Evolutionary conservation across 2,329 filamentous ascomycete genomes (phyloP), one percentile per base, ranked within the genome.

Genomic region (Tolypocladium ovalisporum): DNA sequence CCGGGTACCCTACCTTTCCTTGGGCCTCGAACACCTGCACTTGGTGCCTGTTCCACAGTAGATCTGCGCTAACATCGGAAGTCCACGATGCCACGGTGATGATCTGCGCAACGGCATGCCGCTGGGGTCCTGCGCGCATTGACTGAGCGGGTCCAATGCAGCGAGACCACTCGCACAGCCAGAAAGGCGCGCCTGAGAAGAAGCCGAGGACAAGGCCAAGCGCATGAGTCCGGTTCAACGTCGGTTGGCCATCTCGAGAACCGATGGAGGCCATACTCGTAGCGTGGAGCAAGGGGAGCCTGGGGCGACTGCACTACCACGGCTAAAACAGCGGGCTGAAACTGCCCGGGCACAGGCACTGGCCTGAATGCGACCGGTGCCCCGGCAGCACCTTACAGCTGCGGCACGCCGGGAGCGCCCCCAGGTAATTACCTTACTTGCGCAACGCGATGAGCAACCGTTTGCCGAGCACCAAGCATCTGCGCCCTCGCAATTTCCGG

Each of bases 321-420:
- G 17, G 47, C 17, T 34, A 40, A 54, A 54, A 54, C 36, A 54
- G 52, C 52, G 37, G 52, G 52, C 52, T 54, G 52, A 54, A 54
- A 54, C 52, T 39, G 4, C 4, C 32, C 37, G 19, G 52, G 36
- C 24, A 29, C 52, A n/a, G n/a, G n/a, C n/a, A n/a, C 24, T 39
- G 22, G 8, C 24, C 4, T n/a, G n/a, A n/a, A n/a, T n/a, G 40
- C 10, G 40, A 47, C 22, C 3, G 42, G 47, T 13, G 47, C 29
- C n/a, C n/a, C n/a, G 47, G 13, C 19, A 5, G 52, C 29, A 53
- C 52, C 35, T 39, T 13, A 19, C n/a, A 53, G 34, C 34, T 29
- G 35, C 34, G 22, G 34, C 34, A 37, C 51, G 34, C 34, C 15
- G 34, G 51, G 51, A 24, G 51, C 34, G 35, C 15, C 22, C 22